Conservation (phyloP, 225 moss, liverwort and hornwort genomes). For the Ulota crispa region DNA sequence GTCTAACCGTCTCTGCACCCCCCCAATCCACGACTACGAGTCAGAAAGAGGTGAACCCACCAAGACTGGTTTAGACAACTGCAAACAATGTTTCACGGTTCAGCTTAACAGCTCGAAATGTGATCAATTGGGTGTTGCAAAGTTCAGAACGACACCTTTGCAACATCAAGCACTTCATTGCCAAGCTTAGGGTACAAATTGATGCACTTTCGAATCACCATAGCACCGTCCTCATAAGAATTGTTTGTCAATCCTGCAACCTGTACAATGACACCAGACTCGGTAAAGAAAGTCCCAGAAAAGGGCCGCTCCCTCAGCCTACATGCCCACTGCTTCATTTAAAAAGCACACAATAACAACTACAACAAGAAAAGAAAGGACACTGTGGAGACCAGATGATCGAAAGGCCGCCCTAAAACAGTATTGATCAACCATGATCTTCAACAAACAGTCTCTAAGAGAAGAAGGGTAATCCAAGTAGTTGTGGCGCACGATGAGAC, state of each 20-base stretch:
- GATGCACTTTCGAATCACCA: constrained; percentile 50
- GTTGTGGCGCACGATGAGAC: constrained; percentile 36
- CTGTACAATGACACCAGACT: constrained; percentile 28
- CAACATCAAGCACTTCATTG: constrained; percentile 52
- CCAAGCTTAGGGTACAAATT: constrained; percentile 50
- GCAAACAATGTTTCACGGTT: constrained; percentile 1
- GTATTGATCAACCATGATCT: background rate
- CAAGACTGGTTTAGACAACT: background rate
- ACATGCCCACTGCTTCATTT: constrained; percentile 11
- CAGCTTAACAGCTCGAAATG: background rate
- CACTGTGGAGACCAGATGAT: constrained; percentile 3
- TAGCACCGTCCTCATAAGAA: constrained; percentile 36
- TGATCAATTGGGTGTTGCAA: constrained; percentile 9
- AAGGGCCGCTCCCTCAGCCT: background rate
- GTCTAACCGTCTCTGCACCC: constrained; percentile 60
- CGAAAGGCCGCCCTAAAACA: background rate
- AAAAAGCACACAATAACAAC: background rate
- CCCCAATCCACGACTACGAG: constrained; percentile 18
- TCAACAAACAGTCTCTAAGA: background rate
- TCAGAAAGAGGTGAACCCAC: constrained; percentile 3
- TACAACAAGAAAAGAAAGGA: background rate
- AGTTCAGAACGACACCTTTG: constrained; percentile 44
- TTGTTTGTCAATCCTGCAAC: constrained; percentile 70
- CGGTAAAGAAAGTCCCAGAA: background rate
- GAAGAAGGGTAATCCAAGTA: constrained; percentile 2